A percentile compares a stretch with the other conserved stretches of the same genome.
These are phyloP conservation scores for Tolypocladium pustulatum DNA, from an alignment of 2,329 filamentous ascomycete species.

Conservation along the genomic window DNA sequence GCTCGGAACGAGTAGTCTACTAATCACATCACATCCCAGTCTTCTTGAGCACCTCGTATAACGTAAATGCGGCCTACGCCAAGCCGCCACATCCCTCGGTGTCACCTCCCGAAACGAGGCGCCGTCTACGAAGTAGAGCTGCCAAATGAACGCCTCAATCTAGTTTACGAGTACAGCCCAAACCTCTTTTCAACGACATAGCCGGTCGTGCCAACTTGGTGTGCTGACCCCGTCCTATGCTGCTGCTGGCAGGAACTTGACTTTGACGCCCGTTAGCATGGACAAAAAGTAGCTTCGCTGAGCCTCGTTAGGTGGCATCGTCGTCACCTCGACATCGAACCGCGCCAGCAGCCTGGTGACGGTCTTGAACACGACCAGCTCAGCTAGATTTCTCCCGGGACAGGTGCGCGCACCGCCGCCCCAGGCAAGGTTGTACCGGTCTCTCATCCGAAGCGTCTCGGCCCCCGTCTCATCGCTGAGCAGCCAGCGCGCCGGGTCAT, in stretches of 20 bases:
- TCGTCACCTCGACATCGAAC: slow-evolving; percentile 31
- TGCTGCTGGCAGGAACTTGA: slow-evolving; percentile 19
- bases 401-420: slow-evolving; percentile 40
- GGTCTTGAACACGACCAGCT: slow-evolving; percentile 36
- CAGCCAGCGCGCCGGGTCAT: slow-evolving; percentile 40
- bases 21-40: background rate
- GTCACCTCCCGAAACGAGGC: background rate
- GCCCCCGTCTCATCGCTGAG: slow-evolving; percentile 17
- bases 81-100: background rate
- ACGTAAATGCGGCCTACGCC: background rate
- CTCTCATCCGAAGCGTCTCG: slow-evolving; percentile 26
- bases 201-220: background rate
- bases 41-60: too few species aligned
- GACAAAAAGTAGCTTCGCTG: slow-evolving; percentile 40
- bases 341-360: slow-evolving; percentile 28
- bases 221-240: background rate
- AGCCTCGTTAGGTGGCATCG: slow-evolving; percentile 25
- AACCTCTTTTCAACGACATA: background rate
- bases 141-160: background rate
- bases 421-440: slow-evolving; percentile 39
- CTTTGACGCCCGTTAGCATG: slow-evolving; percentile 37
- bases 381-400: slow-evolving; percentile 39
- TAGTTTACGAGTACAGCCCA: background rate
- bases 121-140: background rate
- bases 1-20: too few species aligned